Evolutionary conservation across 345 rosid species (phyloP), one percentile per base, ranked within the genome.

Genomic region (Boechera retrofracta): DNA sequence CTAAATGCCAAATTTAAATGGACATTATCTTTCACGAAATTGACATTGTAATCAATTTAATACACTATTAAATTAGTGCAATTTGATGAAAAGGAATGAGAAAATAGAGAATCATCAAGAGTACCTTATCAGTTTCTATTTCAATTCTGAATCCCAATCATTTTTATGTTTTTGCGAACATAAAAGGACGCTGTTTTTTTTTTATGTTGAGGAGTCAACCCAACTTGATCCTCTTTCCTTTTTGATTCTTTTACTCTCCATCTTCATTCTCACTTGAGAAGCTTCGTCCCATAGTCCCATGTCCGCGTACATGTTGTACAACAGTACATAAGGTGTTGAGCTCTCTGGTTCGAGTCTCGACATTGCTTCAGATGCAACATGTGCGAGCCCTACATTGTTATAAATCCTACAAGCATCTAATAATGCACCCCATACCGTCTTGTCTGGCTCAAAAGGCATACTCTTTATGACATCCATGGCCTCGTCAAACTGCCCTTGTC

Each of bases 361-460:
- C 77, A 89, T 73, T 49, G 89, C 89, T 64, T 89, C 93, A 35
- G 94, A 93, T 28, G 93, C 93, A 67, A 86, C 77, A 44, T 72
- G 75, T 60, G 91, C 94, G 48, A 87, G 78, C 72, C 78, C 72
- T 0, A 85, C 78, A 61, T 89, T 79, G 71, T 88, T 81, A 72
- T 89, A 84, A 62, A 88, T 57, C 79, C 83, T 88, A 41, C 88
- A 87, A 63, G 91, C 97, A 70, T 87, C 83, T 47, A 91, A 76
- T 21, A 91, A 65, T n/a, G 95, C 93, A 58, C 97, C 97, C 95
- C 93, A 91, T 9, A 89, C 86, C 10, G 90, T 81, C 78, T 80
- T 82, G 53, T 88, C 89, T 2, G 97, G 84, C 79, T 83, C 89
- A 65, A 85, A 73, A 10, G 90, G 89, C 91, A 89, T 89, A 80